Evolutionary conservation across 108 stramenopile species (phyloP), one percentile per base, ranked within the genome.

Genomic region (Bacterosira constricta): DNA sequence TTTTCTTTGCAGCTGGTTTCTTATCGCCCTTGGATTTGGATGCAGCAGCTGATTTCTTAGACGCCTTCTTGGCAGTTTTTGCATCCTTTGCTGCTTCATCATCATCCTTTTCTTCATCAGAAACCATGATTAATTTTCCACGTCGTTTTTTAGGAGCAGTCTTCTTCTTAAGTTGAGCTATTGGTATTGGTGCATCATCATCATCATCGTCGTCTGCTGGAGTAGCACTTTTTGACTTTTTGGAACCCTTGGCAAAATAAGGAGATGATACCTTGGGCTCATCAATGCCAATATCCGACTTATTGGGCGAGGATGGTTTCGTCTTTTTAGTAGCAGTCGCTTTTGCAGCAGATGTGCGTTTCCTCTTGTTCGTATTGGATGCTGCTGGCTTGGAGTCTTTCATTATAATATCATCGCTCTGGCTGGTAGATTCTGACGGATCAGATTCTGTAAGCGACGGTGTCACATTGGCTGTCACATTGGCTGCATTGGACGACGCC

Each of bases 191-290:
- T 5, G 47, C 5, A 30, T 38, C 38, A 56, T 66, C 63, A n/a
- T 18, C 56, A 4, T 73, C 73, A 21, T 51, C 57, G 1, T 63
- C 60, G 17, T 80, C 64, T 10, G 69, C 72, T 1, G 51, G 61
- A 27, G 42, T 45, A 1, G 27, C 52, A 3, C n/a, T 56, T 11
- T 37, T 35, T n/a, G 3, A 11, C n/a, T 31, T 32, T 3, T 51
- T 65, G 0, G 49, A 17, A 17, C 13, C 47, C 5, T 49, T 49
- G 47, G 47, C 30, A 36, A 65, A 65, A 18, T 65, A 50, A 7
- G 63, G 63, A 35, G 63, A 65, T 4, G 41, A 12, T 11, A 13
- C 51, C 20, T 26, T n/a, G 13, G 32, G 32, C 49, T 50, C 42
- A 6, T 4, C 4, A 5, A n/a, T 35, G 57, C 38, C 57, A 25